Evolutionary conservation across 1,284 basidiomycete species (phyloP).

Genomic region (Boletellus sp.): DNA sequence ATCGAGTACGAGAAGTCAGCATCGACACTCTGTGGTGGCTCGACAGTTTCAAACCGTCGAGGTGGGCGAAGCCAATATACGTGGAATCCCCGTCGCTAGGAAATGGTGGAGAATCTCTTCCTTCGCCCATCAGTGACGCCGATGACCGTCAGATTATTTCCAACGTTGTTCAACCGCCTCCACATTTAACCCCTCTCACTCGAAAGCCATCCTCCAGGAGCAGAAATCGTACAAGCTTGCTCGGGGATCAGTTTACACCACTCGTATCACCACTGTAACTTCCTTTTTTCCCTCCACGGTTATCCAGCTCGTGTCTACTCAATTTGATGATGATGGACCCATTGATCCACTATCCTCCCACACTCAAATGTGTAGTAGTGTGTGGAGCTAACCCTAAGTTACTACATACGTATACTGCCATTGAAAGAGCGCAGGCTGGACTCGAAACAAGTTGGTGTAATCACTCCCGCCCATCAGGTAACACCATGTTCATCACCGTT

Average conservation of each 20-base stretch:
- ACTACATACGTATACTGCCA: not conserved
- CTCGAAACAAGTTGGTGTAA: too few species aligned
- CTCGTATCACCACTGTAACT: conserved; percentile 17
- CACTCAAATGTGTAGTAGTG: conserved; percentile 5
- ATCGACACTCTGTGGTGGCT: conserved; percentile 61
- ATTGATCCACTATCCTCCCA: conserved; percentile 2
- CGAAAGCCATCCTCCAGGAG: conserved; percentile 57
- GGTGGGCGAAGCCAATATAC: conserved; percentile 39
- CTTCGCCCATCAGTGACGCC: conserved; percentile 23
- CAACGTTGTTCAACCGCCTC: conserved; percentile 41
- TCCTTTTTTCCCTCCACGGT: conserved; percentile 1
- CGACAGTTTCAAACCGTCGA: conserved; percentile 52
- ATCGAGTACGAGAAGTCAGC: conserved; percentile 58
- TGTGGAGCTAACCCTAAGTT: not conserved
- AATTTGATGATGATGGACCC: not conserved
- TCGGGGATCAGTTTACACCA: conserved; percentile 29
- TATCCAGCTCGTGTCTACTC: conserved; percentile 2
- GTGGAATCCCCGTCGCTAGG: conserved; percentile 31
- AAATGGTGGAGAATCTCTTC: conserved; percentile 35
- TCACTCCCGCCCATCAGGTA: not conserved
- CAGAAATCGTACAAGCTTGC: conserved; percentile 52
- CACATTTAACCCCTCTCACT: conserved; percentile 59
- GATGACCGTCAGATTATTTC: conserved; percentile 28
- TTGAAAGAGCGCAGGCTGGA: not conserved
- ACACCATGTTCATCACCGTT: conserved; percentile 1